phyloP scores from a whole-genome alignment of 805 yeast species.

The Grigorovia humatica region DNA sequence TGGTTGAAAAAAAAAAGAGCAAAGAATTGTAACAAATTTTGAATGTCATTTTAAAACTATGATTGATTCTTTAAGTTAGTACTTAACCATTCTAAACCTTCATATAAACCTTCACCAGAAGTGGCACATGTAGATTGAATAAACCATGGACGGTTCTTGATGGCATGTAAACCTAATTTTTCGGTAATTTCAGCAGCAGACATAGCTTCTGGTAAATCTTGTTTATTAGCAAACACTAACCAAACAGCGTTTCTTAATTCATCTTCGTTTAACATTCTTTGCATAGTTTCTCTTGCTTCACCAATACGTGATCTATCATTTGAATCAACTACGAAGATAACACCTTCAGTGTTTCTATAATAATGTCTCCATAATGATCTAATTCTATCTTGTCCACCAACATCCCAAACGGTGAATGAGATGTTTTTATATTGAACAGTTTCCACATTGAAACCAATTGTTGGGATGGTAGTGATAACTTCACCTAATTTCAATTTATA shows the following conservation, averaged over 20 bases:
- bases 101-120: slow-evolving; percentile 96
- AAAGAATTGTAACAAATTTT: too few species aligned
- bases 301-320: slow-evolving; percentile 96
- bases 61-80: slow-evolving; percentile 73
- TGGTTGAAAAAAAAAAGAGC: too few species aligned
- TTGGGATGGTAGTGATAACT: slow-evolving; percentile 92
- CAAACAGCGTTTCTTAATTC: slow-evolving; percentile 94
- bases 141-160: slow-evolving; percentile 99
- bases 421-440: slow-evolving; percentile 96
- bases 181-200: slow-evolving; percentile 97
- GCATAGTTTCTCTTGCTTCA: slow-evolving; percentile 97
- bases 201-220: slow-evolving; percentile 98
- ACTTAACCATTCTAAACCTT: slow-evolving; percentile 95
- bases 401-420: slow-evolving; percentile 97
- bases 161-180: slow-evolving; percentile 90
- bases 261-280: slow-evolving; percentile 96
- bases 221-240: slow-evolving; percentile 95
- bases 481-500: slow-evolving; percentile 93
- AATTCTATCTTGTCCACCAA: slow-evolving; percentile 99
- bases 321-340: slow-evolving; percentile 94
- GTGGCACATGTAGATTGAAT: slow-evolving; percentile 99
- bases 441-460: slow-evolving; percentile 95
- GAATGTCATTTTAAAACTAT: slow-evolving; percentile 11
- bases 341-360: slow-evolving; percentile 98
- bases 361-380: slow-evolving; percentile 99